phyloP scores from a whole-genome alignment of 495 filamentous ascomycete species.

The Lophium mytilinum region DNA sequence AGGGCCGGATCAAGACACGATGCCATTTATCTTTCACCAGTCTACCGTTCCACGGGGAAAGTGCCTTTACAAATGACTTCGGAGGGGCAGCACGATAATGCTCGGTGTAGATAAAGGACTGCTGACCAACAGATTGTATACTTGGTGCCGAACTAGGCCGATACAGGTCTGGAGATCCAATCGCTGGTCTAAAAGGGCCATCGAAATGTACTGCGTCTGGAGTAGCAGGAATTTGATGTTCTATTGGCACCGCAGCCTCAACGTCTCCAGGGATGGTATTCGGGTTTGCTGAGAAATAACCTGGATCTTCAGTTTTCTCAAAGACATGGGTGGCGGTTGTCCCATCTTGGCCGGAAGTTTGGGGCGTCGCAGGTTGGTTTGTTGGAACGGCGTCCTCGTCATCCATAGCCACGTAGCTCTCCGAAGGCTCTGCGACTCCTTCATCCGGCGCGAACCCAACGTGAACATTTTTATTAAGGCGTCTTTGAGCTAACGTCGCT shows the following conservation, averaged over 20 bases:
- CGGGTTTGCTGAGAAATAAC: constrained; percentile 4
- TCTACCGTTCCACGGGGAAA: constrained; percentile 68
- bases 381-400: too few species aligned
- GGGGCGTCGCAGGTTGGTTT: too few species aligned
- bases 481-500: background rate
- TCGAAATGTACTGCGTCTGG: too few species aligned
- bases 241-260: background rate
- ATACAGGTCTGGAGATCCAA: background rate
- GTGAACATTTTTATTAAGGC: background rate
- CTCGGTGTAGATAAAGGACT: constrained; percentile 18
- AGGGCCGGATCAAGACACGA: constrained; percentile 64
- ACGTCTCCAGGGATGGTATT: background rate
- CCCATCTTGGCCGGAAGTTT: too few species aligned
- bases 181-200: too few species aligned
- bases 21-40: constrained; percentile 73
- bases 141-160: background rate
- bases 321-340: too few species aligned
- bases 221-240: background rate
- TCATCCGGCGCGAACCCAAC: background rate
- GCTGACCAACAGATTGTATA: background rate
- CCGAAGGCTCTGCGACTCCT: too few species aligned
- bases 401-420: too few species aligned
- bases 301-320: constrained; percentile 1
- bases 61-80: constrained; percentile 59
- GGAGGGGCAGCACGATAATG: constrained; percentile 41